A percentile compares a stretch with the other conserved stretches of the same genome.
Evolutionary conservation across 352 stramenopile genomes (phyloP).

Genomic region (Phytopythium sindhum): DNA sequence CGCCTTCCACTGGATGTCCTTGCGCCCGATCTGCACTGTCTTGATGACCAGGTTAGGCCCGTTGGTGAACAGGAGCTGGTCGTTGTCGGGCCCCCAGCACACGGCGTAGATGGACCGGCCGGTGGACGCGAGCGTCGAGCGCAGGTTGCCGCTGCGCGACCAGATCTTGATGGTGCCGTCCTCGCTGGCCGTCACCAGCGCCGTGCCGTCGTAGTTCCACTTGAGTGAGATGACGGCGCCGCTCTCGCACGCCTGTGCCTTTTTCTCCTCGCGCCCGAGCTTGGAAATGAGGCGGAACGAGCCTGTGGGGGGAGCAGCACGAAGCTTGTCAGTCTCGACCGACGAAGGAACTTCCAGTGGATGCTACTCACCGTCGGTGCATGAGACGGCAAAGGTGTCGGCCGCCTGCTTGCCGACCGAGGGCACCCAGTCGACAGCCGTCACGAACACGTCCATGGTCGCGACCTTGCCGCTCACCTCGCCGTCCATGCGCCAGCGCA

Average conservation of each 20-base stretch:
- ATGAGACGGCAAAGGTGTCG: slow-evolving; percentile 86
- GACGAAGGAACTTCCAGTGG: not conserved
- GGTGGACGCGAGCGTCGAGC: slow-evolving; percentile 82
- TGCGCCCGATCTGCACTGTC: slow-evolving; percentile 84
- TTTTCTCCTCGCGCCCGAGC: slow-evolving; percentile 91
- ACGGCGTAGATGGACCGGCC: slow-evolving; percentile 84
- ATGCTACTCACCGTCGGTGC: slow-evolving; percentile 64
- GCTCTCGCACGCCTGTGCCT: slow-evolving; percentile 70
- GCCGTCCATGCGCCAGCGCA: slow-evolving; percentile 82
- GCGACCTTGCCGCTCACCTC: slow-evolving; percentile 72
- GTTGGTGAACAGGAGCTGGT: slow-evolving; percentile 88
- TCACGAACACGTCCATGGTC: slow-evolving; percentile 76
- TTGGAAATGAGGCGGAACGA: slow-evolving; percentile 89
- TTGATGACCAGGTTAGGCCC: slow-evolving; percentile 91
- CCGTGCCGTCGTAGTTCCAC: slow-evolving; percentile 92
- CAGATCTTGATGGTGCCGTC: slow-evolving; percentile 94
- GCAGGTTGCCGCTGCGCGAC: slow-evolving; percentile 84
- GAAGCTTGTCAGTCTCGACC: not conserved
- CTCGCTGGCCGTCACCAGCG: slow-evolving; percentile 88
- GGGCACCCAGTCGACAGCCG: slow-evolving; percentile 74
- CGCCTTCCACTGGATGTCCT: slow-evolving; percentile 89
- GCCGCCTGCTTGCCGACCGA: slow-evolving; percentile 78
- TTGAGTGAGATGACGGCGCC: slow-evolving; percentile 88
- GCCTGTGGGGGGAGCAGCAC: slow-evolving; percentile 19
- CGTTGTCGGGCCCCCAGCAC: slow-evolving; percentile 90